These are phyloP conservation scores for Phytophthora melonis DNA, from an alignment of 352 stramenopile genomes.

Conservation along the genomic window DNA sequence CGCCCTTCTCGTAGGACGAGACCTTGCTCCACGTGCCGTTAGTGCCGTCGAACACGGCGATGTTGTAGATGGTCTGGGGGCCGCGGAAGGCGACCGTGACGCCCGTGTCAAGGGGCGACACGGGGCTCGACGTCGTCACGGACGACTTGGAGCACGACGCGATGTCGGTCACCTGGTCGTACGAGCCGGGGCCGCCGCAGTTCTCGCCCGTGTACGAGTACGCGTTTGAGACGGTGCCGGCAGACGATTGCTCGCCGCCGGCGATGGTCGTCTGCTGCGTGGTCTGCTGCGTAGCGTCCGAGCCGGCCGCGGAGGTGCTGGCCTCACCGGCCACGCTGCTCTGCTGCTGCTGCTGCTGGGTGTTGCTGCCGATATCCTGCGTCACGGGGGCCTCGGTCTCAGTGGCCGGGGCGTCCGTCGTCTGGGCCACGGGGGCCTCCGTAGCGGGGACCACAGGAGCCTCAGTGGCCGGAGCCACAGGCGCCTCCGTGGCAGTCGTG, in stretches of 20 bases:
- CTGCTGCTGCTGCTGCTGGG: conserved; percentile 7
- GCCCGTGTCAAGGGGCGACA: conserved; percentile 74
- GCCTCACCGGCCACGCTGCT: conserved; percentile 24
- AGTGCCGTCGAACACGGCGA: conserved; percentile 71
- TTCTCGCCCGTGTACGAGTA: conserved; percentile 70
- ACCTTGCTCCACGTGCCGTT: conserved; percentile 62
- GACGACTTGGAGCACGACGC: conserved; percentile 57
- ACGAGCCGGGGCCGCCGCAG: conserved; percentile 61
- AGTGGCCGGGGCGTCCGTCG: not conserved
- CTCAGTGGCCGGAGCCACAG: conserved; percentile 1
- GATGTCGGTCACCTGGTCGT: conserved; percentile 80
- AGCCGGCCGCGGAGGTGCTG: conserved; percentile 1
- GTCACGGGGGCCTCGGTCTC: conserved; percentile 20
- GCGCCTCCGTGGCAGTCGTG: conserved; percentile 4
- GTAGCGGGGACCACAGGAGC: not conserved
- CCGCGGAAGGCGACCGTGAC: conserved; percentile 76
- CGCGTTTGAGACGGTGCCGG: conserved; percentile 48
- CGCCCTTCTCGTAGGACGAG: conserved; percentile 71
- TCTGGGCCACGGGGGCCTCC: not conserved
- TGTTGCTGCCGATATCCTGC: conserved; percentile 7
- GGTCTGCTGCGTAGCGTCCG: conserved; percentile 3
- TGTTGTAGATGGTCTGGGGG: conserved; percentile 75
- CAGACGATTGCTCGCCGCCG: conserved; percentile 38
- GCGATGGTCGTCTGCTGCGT: conserved; percentile 31
- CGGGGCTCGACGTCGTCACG: conserved; percentile 47